These are phyloP conservation scores for Neopestalotiopsis rosae DNA, from an alignment of 2,329 filamentous ascomycete genomes.

Conservation along the genomic window DNA sequence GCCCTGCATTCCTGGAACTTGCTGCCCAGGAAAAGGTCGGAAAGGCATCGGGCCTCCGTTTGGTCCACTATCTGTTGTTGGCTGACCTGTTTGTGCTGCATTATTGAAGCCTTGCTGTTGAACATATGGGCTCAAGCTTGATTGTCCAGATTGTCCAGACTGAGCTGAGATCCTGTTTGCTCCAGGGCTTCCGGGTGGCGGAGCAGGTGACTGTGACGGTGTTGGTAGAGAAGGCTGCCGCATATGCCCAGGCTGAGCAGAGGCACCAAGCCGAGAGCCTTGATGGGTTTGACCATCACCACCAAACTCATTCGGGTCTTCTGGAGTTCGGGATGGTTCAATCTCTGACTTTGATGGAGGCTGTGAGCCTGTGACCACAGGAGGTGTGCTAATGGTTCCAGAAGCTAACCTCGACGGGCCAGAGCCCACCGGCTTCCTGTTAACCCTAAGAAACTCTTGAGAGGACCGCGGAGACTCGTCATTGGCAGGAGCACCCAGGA, in stretches of 20 bases:
- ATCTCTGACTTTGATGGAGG: not conserved
- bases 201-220: constrained; percentile 28
- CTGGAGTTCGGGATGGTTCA: constrained; percentile 15
- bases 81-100: not conserved
- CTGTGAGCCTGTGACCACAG: not conserved
- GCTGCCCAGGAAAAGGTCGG: not conserved
- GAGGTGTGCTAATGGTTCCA: constrained; percentile 20
- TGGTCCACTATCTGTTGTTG: not conserved
- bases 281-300: constrained; percentile 29
- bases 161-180: not conserved
- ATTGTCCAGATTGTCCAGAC: not conserved
- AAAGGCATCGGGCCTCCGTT: not conserved
- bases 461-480: constrained; percentile 26
- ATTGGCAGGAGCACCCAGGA: constrained; percentile 19
- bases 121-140: not conserved
- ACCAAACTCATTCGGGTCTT: constrained; percentile 21
- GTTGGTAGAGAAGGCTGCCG: constrained; percentile 34
- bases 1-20: not conserved
- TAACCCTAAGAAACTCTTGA: constrained; percentile 26
- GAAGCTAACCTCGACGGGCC: constrained; percentile 27
- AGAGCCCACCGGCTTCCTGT: constrained; percentile 37
- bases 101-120: constrained; percentile 5
- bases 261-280: constrained; percentile 24
- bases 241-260: constrained; percentile 25
- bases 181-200: not conserved